A percentile compares a stretch with the other conserved stretches of the same genome.
Evolutionary conservation across 1,139 yeast species (phyloP).

Genomic region (Suhomyces chickasaworum): DNA sequence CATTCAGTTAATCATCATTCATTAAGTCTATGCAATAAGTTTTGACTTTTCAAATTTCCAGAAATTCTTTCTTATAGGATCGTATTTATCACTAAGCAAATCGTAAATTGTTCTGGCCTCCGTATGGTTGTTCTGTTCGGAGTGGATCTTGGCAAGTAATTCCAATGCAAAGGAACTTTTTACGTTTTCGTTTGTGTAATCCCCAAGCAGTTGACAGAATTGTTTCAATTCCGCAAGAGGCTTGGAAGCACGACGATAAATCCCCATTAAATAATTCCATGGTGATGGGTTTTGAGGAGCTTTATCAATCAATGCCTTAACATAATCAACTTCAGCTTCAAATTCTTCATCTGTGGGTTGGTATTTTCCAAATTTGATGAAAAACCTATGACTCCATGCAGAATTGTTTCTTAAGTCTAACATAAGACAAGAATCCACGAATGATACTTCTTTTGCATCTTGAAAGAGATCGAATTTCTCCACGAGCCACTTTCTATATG

Average conservation of each 20-base stretch:
- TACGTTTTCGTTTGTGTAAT: conserved; percentile 28
- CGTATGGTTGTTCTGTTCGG: conserved; percentile 25
- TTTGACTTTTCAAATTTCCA: conserved; percentile 49
- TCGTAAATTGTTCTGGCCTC: conserved; percentile 48
- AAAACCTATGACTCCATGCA: conserved; percentile 90
- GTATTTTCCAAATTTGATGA: conserved; percentile 43
- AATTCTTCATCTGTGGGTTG: conserved; percentile 14
- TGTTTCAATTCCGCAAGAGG: conserved; percentile 39
- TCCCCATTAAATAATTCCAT: conserved; percentile 80
- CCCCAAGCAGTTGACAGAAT: conserved; percentile 47
- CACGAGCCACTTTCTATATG: conserved; percentile 82
- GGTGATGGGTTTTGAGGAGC: conserved; percentile 86
- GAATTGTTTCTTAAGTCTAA: conserved; percentile 84
- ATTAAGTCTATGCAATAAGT: conserved; percentile 3
- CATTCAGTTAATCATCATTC: background rate
- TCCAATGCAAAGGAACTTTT: conserved; percentile 71
- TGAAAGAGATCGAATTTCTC: conserved; percentile 50
- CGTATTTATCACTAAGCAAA: conserved; percentile 53
- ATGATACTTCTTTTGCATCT: conserved; percentile 52
- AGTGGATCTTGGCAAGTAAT: conserved; percentile 54
- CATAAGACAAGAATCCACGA: conserved; percentile 51
- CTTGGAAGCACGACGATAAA: conserved; percentile 39
- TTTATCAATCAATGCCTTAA: conserved; percentile 44
- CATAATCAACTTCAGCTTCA: conserved; percentile 47
- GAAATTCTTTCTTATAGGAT: conserved; percentile 67